Base-by-base conservation (phyloP, 2,329 filamentous ascomycete genomes). In the Colletotrichum cereale region DNA sequence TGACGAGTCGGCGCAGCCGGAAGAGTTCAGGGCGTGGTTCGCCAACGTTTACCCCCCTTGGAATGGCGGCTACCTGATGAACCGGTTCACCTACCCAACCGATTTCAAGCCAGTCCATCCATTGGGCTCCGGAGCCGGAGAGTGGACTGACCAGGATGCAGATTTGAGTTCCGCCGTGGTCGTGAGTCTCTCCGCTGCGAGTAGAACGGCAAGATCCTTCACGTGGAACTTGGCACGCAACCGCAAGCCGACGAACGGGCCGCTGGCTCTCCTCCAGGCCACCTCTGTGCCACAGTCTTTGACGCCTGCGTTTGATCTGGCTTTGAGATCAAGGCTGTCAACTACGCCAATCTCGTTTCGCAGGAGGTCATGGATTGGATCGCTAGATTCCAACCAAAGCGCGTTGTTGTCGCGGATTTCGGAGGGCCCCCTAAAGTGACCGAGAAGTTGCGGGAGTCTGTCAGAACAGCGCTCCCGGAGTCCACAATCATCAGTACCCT, bases 81-180 rank as follows among this genome's bases (percentile, higher is more conserved):
- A 75, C 31, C 53, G 76, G 21, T 79, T 78, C 74, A 77, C 77
- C 62, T 83, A 82, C 73, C 71, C 79, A 3, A 42, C 76, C 1
- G 73, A 78, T 42, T 67, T 77, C 2, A 42, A 67, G 14, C 72
- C 73, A 48, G 71, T 78, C 10, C 73, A 76, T 34, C 76, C 71
- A 1, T 34, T 66, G 2, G 75, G 75, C 3, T 61, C 42, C 0
- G 67, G 66, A 2, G 71, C 64, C 1, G 70, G 68, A 0, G 67
- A 63, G 2, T 82, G 81, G 82, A 73, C 71, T 5, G 71, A 70
- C 0, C 73, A 74, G 6, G 78, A 82, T 36, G 79, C 76, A 2
- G 80, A 83, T 31, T 66, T 84, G 0, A 66, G 74, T 2, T 78
- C 74, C 10, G 79, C 81, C 5, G 76, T 83, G 2, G 69, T 84